These are phyloP conservation scores for Mimosa pudica DNA, from an alignment of 306 rosid species.

Conservation along the genomic window DNA sequence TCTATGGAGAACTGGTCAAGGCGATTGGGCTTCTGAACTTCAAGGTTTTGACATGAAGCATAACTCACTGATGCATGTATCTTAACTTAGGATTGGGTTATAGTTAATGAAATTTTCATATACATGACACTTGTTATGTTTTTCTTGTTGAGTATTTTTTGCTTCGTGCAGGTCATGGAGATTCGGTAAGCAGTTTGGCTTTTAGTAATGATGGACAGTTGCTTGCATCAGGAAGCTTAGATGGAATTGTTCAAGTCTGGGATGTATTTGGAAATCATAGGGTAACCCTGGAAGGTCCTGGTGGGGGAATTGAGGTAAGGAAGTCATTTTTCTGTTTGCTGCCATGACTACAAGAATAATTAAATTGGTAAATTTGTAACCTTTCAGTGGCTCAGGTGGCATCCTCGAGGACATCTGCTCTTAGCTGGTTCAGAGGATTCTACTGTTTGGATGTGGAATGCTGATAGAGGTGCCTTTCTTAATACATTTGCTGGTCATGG, in stretches of 20 bases:
- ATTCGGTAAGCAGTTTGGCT: conserved; percentile 75
- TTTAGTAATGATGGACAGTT: conserved; percentile 82
- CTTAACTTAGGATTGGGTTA: not conserved
- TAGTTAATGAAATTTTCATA: not conserved
- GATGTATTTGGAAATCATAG: conserved; percentile 61
- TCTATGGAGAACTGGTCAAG: conserved; percentile 82
- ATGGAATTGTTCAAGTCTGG: conserved; percentile 79
- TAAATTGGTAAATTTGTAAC: conserved; percentile 28
- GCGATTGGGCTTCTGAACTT: conserved; percentile 88
- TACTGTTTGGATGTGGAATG: conserved; percentile 92
- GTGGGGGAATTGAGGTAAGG: conserved; percentile 76
- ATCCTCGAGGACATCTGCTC: conserved; percentile 81
- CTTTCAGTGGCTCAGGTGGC: conserved; percentile 37
- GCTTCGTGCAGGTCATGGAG: conserved; percentile 66
- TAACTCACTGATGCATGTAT: conserved; percentile 13
- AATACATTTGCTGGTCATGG: conserved; percentile 79
- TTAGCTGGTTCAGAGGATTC: conserved; percentile 92
- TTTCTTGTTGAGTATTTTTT: not conserved
- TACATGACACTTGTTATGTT: conserved; percentile 9
- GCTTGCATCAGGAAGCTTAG: conserved; percentile 84
- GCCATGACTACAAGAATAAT: conserved; percentile 7
- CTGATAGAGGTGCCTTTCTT: conserved; percentile 60
- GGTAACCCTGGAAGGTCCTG: conserved; percentile 76
- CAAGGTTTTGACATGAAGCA: conserved; percentile 49
- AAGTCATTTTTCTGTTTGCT: conserved; percentile 5